A percentile compares a stretch with the other conserved stretches of the same genome.
These are phyloP conservation scores for Fusarium penzigii DNA, from an alignment of 2,329 filamentous ascomycete genomes.

Conservation along the genomic window DNA sequence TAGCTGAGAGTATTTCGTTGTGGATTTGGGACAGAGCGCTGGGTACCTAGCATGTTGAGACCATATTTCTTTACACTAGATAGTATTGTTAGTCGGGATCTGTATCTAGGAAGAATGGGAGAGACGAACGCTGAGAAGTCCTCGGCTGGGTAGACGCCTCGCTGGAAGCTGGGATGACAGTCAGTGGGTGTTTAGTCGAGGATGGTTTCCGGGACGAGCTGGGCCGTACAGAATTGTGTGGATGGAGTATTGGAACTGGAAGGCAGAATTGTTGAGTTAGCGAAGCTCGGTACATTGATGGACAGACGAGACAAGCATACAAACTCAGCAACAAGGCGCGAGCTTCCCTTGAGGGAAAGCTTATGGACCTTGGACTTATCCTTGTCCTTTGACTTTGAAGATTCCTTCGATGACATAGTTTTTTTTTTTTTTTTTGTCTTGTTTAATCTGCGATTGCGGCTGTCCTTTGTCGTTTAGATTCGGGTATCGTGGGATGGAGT, in stretches of 20 bases:
- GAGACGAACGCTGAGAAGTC: slow-evolving; percentile 83
- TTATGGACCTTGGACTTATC: slow-evolving; percentile 92
- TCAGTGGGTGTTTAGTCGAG: too few species aligned
- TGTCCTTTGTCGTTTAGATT: neutral
- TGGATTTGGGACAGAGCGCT: too few species aligned
- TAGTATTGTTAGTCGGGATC: slow-evolving; percentile 1
- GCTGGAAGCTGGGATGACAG: slow-evolving; percentile 68
- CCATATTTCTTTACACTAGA: slow-evolving; percentile 92
- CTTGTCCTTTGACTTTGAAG: slow-evolving; percentile 44
- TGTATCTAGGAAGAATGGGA: neutral
- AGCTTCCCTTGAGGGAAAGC: slow-evolving; percentile 80
- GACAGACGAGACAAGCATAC: slow-evolving; percentile 57
- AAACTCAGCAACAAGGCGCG: slow-evolving; percentile 93
- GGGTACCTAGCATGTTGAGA: slow-evolving; percentile 85
- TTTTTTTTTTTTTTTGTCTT: neutral
- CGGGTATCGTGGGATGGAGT: neutral
- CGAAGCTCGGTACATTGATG: neutral
- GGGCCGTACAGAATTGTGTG: slow-evolving; percentile 82
- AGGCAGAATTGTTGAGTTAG: slow-evolving; percentile 13
- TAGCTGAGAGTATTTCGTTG: slow-evolving; percentile 1
- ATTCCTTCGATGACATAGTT: slow-evolving; percentile 35
- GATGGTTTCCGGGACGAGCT: neutral
- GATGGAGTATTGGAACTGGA: slow-evolving; percentile 93
- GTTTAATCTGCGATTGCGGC: too few species aligned
- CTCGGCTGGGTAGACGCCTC: slow-evolving; percentile 84